Base-by-base conservation (phyloP, 306 rosid genomes). In the Trifolium subterraneum region DNA sequence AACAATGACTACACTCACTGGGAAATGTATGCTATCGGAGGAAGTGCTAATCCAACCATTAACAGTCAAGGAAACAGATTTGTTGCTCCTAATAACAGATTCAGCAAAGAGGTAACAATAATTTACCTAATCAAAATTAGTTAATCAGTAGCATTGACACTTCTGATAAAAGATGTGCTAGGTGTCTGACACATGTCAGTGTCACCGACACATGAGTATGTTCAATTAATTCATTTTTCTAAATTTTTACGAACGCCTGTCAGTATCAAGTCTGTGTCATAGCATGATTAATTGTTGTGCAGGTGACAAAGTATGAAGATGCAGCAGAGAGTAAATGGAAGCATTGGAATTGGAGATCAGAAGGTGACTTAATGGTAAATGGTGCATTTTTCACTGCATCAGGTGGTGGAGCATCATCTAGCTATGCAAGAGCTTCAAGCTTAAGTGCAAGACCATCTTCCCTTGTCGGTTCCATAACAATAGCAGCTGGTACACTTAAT, bases 1-100 rank as follows among this genome's bases (percentile, higher is more conserved):
- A 94, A 94, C 86, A 94, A 94, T 86, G 98, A 94, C 91, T 94
- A 94, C 15, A 91, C 95, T 29, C 98, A 94, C 31, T 94, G 98
- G 98, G 97, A 94, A 87, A 94, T 94, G 98, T 94, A 94, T 52
- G 98, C 98, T 33, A 91, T 94, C 68, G 98, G 98, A 14, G 98
- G 98, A 11, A 94, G 98, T 85, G 98, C 95, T 11, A 44, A 77
- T 66, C 98, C 98, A 1, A 94, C 98, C 15, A 94, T 94, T 76
- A 91, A 91, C 36, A 86, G 98, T 79, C 95, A 94, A 78, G 98
- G 98, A 31, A 94, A 94, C 65, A 84, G 98, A 87, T 94, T 94
- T 84, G 78, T 73, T 20, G 98, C 98, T 8, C 98, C 98, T 1
- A 80, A 94, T 67, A 75, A 64, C 48, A 82, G 90, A 80, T 87